Evolutionary conservation across 2,329 filamentous ascomycete species (phyloP).

Genomic region (Aotearoamyces nothofagi): DNA sequence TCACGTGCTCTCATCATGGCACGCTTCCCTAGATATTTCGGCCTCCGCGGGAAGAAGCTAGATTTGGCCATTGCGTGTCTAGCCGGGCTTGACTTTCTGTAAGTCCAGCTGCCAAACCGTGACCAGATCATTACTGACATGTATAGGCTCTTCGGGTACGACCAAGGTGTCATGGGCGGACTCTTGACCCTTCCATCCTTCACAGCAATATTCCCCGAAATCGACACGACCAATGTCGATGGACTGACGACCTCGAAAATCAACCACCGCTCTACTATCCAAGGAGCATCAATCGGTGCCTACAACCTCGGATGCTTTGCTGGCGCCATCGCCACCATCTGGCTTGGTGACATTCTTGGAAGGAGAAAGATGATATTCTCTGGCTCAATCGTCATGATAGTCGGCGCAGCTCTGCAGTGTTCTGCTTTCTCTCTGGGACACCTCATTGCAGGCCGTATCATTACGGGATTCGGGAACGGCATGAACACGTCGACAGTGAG

Average conservation of each 20-base stretch:
- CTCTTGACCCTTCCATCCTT: slow-evolving; percentile 53
- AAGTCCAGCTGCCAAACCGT: no score
- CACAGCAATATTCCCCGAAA: slow-evolving; percentile 34
- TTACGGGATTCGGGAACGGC: slow-evolving; percentile 34
- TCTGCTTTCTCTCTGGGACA: slow-evolving; percentile 30
- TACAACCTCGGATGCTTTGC: slow-evolving; percentile 46
- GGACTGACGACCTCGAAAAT: neutral
- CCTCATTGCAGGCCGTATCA: slow-evolving; percentile 34
- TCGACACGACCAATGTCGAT: slow-evolving; percentile 26
- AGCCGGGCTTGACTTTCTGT: slow-evolving; percentile 58
- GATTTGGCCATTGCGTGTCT: slow-evolving; percentile 57
- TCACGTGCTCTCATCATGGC: neutral
- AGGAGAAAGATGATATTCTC: slow-evolving; percentile 39
- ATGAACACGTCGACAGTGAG: slow-evolving; percentile 31
- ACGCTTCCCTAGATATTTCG: slow-evolving; percentile 33
- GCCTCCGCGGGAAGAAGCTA: slow-evolving; percentile 47
- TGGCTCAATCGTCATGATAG: slow-evolving; percentile 39
- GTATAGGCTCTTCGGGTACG: slow-evolving; percentile 35
- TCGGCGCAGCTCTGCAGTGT: slow-evolving; percentile 32
- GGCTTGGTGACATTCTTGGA: slow-evolving; percentile 39
- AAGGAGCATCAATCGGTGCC: slow-evolving; percentile 35
- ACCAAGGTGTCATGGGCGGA: slow-evolving; percentile 60
- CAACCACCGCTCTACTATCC: slow-evolving; percentile 14
- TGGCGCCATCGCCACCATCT: slow-evolving; percentile 29
- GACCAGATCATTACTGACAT: slow-evolving; percentile 27